Conservation (phyloP, 2,329 filamentous ascomycete species). For the Oidium heveae region DNA sequence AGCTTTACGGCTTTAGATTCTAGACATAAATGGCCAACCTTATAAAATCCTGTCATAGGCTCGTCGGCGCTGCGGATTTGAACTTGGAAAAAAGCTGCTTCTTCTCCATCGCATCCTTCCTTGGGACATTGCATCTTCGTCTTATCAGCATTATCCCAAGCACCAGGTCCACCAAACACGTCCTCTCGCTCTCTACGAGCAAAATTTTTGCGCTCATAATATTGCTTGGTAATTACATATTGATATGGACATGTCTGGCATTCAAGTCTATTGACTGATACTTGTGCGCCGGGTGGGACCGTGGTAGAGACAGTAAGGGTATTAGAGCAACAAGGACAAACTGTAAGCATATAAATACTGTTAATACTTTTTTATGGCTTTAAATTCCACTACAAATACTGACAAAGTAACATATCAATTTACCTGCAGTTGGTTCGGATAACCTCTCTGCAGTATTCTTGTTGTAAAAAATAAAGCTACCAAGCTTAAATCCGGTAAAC, state of each 20-base stretch:
- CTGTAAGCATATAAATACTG: constrained; percentile 16
- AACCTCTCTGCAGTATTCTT: too few relatives aligned
- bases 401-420: too few relatives aligned
- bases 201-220: constrained; percentile 52
- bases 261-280: constrained; percentile 50
- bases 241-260: constrained; percentile 92
- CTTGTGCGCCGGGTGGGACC: neutral
- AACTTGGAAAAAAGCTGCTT: constrained; percentile 87
- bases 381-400: too few relatives aligned
- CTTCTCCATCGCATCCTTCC: constrained; percentile 52
- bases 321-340: constrained; percentile 68
- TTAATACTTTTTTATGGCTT: too few relatives aligned
- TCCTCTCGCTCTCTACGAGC: constrained; percentile 72
- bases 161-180: constrained; percentile 66
- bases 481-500: too few relatives aligned
- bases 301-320: constrained; percentile 43
- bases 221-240: constrained; percentile 55
- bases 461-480: too few relatives aligned
- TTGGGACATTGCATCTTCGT: constrained; percentile 55
- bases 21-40: constrained; percentile 23
- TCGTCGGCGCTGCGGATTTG: constrained; percentile 97
- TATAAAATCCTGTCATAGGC: constrained; percentile 93
- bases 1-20: constrained; percentile 4
- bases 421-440: too few relatives aligned
- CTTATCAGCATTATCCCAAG: constrained; percentile 83